A percentile compares a stretch with the other conserved stretches of the same genome.
Conservation (phyloP, 2,329 filamentous ascomycete genomes). For the Juglanconis oblonga region DNA sequence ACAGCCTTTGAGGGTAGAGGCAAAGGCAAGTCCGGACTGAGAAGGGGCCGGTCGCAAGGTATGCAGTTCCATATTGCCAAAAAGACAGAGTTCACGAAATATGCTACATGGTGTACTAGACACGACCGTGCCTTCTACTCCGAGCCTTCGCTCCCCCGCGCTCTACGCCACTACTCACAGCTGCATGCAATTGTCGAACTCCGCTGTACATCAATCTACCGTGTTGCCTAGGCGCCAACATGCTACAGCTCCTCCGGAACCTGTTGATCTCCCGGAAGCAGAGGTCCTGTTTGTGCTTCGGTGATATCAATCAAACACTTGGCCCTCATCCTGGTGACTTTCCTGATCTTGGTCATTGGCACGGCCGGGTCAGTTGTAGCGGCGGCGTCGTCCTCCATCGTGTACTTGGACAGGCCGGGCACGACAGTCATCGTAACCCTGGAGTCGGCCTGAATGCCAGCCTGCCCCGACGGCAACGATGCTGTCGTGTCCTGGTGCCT, state of each 20-base stretch:
- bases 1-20: too few relatives aligned
- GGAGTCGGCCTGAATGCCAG: background rate
- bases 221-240: background rate
- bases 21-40: too few relatives aligned
- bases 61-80: too few relatives aligned
- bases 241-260: background rate
- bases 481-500: background rate
- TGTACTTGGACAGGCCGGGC: constrained; percentile 1
- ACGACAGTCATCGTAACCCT: background rate
- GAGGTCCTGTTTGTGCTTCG: background rate
- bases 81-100: too few relatives aligned
- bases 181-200: too few relatives aligned
- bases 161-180: too few relatives aligned
- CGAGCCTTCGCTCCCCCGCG: too few relatives aligned
- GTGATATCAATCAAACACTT: constrained; percentile 2
- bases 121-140: too few relatives aligned
- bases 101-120: too few relatives aligned
- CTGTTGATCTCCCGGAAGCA: background rate
- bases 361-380: background rate
- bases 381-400: background rate
- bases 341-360: background rate
- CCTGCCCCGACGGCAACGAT: background rate
- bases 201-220: background rate
- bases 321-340: background rate
- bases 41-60: too few relatives aligned